Evolutionary conservation across 2,329 filamentous ascomycete genomes (phyloP), one percentile per base, ranked within the genome.

Genomic region (Ophiobolus disseminans): DNA sequence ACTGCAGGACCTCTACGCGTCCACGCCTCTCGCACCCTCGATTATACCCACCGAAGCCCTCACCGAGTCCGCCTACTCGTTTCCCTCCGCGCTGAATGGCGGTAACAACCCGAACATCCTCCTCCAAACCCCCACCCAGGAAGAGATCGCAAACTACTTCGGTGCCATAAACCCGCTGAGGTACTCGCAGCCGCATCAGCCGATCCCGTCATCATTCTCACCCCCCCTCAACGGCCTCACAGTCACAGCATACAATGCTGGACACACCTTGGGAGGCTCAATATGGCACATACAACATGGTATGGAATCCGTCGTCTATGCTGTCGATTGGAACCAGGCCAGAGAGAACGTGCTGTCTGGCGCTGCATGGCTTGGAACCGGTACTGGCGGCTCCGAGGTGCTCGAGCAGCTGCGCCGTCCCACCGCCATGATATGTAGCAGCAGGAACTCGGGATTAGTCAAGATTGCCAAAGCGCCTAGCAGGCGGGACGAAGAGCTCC

Each of bases 251-350:
- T 97, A 97, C 76, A 96, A 95, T 74, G 91, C 94, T 6, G 94
- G 94, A 56, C 93, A 97, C 70, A 97, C 93, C 0, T 83, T 97
- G 0, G 94, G 94, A 72, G 94, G 94, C 46, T 97, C 94, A 19
- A 96, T 99, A 78, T 99, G 94, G 94, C 93, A 97, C 66, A 92
- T 99, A 57, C 93, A 97, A 66, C 91, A 97, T 76, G 91, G 92
- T 0, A 82, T 97, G 68, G 94, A 99, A 72, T 97, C 92, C 1
- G 93, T 99, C 32, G 92, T 99, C 1, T 97, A 99, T 65, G 93
- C 94, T 0, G 90, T 97, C 14, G 93, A 97, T 68, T 99, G 94
- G 94, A 97, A 97, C 63, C 92, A 97, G 74, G 91, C 89, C n/a
- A 86, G 91, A 60, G 94, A 99, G 71, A 96, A 96, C 74, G 91